Base-by-base conservation (phyloP, 306 rosid genomes). In the Abrus pulchellus region DNA sequence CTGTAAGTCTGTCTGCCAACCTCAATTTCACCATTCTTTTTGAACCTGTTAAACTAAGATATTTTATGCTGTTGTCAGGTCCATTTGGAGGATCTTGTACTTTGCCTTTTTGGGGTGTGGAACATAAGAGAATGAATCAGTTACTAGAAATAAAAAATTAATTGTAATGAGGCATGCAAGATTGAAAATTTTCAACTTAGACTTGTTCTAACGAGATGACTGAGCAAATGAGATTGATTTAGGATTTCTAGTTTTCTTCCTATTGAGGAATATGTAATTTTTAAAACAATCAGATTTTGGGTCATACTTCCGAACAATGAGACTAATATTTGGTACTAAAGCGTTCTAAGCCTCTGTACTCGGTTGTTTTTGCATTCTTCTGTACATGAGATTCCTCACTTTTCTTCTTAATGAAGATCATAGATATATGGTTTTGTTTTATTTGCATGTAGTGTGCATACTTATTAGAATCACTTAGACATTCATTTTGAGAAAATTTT, bases 181-280 rank as follows among this genome's bases (percentile, higher is more conserved):
- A 41, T 54, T 66, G 66, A 20, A 30, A 44, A 45, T n/a, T 30
- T 61, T 41, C 9, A 12, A 33, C 43, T 33, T 38, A 38, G 55
- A 45, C 49, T 68, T 56, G 38, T 45, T 45, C 63, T 38, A 7
- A 0, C 34, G 52, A 50, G 71, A 36, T 34, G 41, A 14, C 32
- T 12, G 29, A 60, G 68, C 45, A 27, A 59, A 60, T 50, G 54
- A 77, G 47, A 14, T 27, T 71, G 83, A 71, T 61, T 80, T 80
- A 40, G 32, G 12, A 30, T 43, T 61, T 53, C 45, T 32, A 9
- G 7, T 70, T 8, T 49, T 80, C 32, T 63, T 64, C 61, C 38
- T 61, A 34, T 70, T 41, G 72, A 48, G 71, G 57, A 70, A 36
- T 69, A 34, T 48, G 54, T 60, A 54, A 33, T 56, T 33, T 14